These are phyloP conservation scores for Sisymbrium irio DNA, from an alignment of 345 rosid species.

Conservation along the genomic window DNA sequence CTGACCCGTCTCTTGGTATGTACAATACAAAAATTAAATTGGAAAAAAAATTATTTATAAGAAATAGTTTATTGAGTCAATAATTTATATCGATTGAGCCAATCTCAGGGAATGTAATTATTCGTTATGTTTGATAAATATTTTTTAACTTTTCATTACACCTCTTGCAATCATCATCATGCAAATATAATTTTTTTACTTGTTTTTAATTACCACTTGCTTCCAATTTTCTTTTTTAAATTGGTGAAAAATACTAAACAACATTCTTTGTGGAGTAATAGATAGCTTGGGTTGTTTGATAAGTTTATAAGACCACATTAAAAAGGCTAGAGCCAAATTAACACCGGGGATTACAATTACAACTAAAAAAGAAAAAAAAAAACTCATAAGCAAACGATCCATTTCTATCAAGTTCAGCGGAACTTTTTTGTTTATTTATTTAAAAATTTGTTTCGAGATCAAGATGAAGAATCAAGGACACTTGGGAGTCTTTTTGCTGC, in stretches of 20 bases:
- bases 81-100: no score
- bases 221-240: not conserved
- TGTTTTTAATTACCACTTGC: not conserved
- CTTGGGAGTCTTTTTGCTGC: slow-evolving; percentile 49
- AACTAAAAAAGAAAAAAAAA: not conserved
- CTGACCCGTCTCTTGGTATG: no score
- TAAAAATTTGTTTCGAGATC: not conserved
- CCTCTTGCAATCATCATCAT: not conserved
- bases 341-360: not conserved
- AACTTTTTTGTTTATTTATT: not conserved
- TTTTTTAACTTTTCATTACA: not conserved
- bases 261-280: not conserved
- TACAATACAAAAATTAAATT: not conserved
- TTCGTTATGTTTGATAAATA: not conserved
- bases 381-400: not conserved
- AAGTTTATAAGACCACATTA: not conserved
- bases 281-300: not conserved
- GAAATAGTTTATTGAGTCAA: not conserved
- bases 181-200: not conserved
- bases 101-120: not conserved
- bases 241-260: not conserved
- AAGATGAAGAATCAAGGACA: slow-evolving; percentile 48
- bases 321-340: not conserved
- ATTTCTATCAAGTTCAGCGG: not conserved
- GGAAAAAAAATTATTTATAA: not conserved